Evolutionary conservation across 1,284 basidiomycete species (phyloP).

Genomic region (Kwoniella shivajii): DNA sequence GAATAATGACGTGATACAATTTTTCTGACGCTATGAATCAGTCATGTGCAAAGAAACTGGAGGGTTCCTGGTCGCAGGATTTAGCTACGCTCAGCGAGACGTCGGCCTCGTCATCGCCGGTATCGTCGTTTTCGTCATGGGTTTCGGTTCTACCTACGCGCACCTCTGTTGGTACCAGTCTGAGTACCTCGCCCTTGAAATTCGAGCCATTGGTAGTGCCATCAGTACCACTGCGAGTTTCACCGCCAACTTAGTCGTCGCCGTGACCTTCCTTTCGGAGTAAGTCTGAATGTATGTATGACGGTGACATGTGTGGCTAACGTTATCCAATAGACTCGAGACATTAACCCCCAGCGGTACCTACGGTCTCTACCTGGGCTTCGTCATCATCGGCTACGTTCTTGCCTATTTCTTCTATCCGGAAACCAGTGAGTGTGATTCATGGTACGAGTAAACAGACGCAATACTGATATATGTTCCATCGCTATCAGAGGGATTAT

Average conservation of each 20-base stretch:
- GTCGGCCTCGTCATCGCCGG: constrained; percentile 39
- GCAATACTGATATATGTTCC: no score
- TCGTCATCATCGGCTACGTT: constrained; percentile 20
- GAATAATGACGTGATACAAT: no score
- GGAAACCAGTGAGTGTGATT: constrained; percentile 20
- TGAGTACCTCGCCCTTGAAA: constrained; percentile 44
- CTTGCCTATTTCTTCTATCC: constrained; percentile 30
- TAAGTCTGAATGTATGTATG: no score
- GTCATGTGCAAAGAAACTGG: no score
- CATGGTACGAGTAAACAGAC: no score
- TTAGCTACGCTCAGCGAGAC: no score
- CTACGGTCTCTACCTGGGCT: constrained; percentile 23
- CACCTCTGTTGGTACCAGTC: constrained; percentile 46
- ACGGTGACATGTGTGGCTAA: no score
- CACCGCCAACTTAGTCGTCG: constrained; percentile 26
- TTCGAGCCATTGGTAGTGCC: constrained; percentile 35
- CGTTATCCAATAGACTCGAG: no score
- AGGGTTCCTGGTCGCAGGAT: no score
- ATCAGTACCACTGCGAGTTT: no score
- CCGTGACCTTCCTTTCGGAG: constrained; percentile 22
- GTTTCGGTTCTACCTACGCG: constrained; percentile 44
- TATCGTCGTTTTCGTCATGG: constrained; percentile 39
- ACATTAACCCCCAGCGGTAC: constrained; percentile 2
- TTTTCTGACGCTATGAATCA: no score
- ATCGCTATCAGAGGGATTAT: constrained; percentile 9